Evolutionary conservation across 129 eudicot species (phyloP), one percentile per base, ranked within the genome.

Genomic region (Dittrichia graveolens): DNA sequence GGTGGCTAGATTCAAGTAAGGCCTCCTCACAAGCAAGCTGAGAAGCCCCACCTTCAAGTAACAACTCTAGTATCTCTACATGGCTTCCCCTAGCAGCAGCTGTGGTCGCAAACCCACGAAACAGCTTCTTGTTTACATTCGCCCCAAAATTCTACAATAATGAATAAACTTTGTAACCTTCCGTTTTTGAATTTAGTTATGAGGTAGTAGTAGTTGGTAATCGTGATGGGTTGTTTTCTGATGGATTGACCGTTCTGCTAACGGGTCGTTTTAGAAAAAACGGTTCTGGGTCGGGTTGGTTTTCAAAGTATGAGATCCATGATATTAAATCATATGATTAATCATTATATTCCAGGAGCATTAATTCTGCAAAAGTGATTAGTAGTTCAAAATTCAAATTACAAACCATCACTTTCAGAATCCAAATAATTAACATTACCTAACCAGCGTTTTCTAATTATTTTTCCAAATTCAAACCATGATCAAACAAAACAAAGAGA

Each of bases 1-100:
- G 67, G 67, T 78, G 83, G 79, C 88, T 83, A 18, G 98, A 91
- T 81, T 92, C 96, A 76, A 92, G 18, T 52, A 92, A 78, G 59
- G 98, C 94, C 76, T 92, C 94, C 77, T 92, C 98, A 72, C 87
- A 89, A 56, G 94, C 96, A 53, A 83, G 67, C 66, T 79, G 94
- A 65, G 83, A 75, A 38, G 91, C 94, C 71, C 98, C 94, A 38
- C 80, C 87, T 39, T 79, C 82, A 16, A 92, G 75, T 47, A 92
- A 73, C 71, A 83, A 83, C 78, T 92, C 86, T 76, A 92, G 75
- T 65, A 89, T 85, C 79, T 83, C 85, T 40, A 85, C 31, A 67
- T 89, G 95, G 75, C 87, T 85, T 83, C 91, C 96, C 67, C 96
- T 85, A 8, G 80, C 87, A 16, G 96, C 94, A 15, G 89, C 94